A percentile compares a stretch with the other conserved stretches of the same genome.
Conservation (phyloP, 164 flowering plant genomes). For the Sextonia rubra region DNA sequence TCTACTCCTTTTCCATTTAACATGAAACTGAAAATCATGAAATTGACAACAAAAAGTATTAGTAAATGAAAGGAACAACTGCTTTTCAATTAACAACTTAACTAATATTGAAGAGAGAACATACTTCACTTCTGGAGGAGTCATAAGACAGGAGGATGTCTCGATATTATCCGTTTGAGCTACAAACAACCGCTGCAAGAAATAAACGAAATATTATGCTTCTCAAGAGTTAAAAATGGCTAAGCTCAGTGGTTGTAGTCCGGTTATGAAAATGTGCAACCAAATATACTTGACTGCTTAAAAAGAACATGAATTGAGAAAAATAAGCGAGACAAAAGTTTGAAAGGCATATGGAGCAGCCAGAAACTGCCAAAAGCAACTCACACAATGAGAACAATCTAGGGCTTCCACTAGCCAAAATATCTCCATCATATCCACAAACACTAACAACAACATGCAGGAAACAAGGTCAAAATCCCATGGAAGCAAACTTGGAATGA, state of each 20-base stretch:
- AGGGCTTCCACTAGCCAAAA: too few relatives aligned
- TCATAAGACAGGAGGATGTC: constrained; percentile 77
- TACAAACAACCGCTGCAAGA: constrained; percentile 66
- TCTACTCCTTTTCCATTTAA: constrained; percentile 77
- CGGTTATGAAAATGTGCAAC: too few relatives aligned
- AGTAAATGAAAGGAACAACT: background rate
- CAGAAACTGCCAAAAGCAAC: too few relatives aligned
- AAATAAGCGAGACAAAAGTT: too few relatives aligned
- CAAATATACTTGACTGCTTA: too few relatives aligned
- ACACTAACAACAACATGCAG: too few relatives aligned
- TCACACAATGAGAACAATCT: too few relatives aligned
- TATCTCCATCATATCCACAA: too few relatives aligned
- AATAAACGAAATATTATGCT: constrained; percentile 1
- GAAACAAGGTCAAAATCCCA: too few relatives aligned
- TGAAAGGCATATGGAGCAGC: too few relatives aligned
- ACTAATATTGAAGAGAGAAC: background rate
- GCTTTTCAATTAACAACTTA: background rate
- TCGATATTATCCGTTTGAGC: constrained; percentile 59
- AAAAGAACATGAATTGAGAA: too few relatives aligned
- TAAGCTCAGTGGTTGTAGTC: background rate
- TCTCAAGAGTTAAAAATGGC: background rate
- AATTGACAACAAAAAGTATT: background rate
- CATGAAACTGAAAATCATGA: constrained; percentile 55
- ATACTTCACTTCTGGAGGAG: constrained; percentile 78
- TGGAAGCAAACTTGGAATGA: too few relatives aligned